phyloP scores from a whole-genome alignment of 1,284 basidiomycete species.

The Tilletia setariae region DNA sequence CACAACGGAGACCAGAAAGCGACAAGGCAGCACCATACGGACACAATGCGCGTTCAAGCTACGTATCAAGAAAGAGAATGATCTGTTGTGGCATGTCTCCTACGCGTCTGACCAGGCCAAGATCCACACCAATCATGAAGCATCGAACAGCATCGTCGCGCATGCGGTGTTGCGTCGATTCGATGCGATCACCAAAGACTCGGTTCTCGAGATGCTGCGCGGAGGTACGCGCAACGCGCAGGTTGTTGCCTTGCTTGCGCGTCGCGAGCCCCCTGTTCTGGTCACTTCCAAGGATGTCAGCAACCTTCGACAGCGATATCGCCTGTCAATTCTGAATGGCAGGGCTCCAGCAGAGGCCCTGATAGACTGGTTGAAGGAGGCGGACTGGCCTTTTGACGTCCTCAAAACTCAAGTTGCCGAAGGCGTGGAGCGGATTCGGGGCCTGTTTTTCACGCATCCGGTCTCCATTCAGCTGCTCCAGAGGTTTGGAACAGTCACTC shows the following conservation, averaged over 20 bases:
- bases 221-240: background rate
- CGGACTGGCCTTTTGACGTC: background rate
- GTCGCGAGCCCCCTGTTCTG: background rate
- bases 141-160: background rate
- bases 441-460: background rate
- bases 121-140: background rate
- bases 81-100: background rate
- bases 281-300: conserved; percentile 7
- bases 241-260: background rate
- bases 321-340: background rate
- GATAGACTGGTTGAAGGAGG: background rate
- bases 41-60: background rate
- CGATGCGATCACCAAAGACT: background rate
- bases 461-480: background rate
- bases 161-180: background rate
- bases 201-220: conserved; percentile 1
- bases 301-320: background rate
- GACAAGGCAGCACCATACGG: background rate
- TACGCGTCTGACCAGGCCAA: no score
- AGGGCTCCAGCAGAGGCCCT: background rate
- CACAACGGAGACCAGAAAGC: background rate
- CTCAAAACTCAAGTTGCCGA: background rate
- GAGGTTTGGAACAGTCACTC: background rate
- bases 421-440: background rate
- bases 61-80: background rate